phyloP scores from a whole-genome alignment of 164 flowering plant genomes.

The Piper longum region DNA sequence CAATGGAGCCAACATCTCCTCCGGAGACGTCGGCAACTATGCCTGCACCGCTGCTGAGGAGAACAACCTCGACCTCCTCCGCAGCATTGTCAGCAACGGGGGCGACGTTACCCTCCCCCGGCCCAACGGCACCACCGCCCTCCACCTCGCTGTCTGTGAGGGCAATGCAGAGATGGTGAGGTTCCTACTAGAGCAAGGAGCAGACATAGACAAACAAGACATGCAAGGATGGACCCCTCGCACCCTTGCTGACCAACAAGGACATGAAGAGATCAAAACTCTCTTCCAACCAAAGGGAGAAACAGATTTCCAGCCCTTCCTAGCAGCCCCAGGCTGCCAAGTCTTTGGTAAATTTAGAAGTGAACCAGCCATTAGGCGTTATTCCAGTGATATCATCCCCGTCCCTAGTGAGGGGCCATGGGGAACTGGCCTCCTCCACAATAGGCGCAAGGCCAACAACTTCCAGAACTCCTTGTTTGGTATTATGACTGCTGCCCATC shows the following conservation, averaged over 20 bases:
- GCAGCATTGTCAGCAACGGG: slow-evolving; percentile 31
- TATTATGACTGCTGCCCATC: slow-evolving; percentile 49
- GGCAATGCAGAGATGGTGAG: slow-evolving; percentile 50
- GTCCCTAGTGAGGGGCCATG: slow-evolving; percentile 10
- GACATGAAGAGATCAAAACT: slow-evolving; percentile 51
- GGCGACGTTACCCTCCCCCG: slow-evolving; percentile 41
- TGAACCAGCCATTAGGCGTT: slow-evolving; percentile 32
- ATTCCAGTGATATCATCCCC: slow-evolving; percentile 11
- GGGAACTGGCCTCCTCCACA: slow-evolving; percentile 10
- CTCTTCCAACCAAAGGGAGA: slow-evolving; percentile 33
- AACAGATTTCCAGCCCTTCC: slow-evolving; percentile 11
- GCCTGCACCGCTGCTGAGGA: slow-evolving; percentile 69
- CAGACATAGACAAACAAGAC: slow-evolving; percentile 46
- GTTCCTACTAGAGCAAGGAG: slow-evolving; percentile 46
- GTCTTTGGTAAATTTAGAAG: slow-evolving; percentile 40
- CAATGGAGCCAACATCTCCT: slow-evolving; percentile 37
- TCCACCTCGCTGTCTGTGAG: slow-evolving; percentile 67
- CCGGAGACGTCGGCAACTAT: slow-evolving; percentile 51
- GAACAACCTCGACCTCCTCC: slow-evolving; percentile 41
- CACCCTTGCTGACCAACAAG: slow-evolving; percentile 73
- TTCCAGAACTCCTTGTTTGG: slow-evolving; percentile 81
- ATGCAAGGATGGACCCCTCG: slow-evolving; percentile 69
- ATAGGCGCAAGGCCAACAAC: slow-evolving; percentile 39
- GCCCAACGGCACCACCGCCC: slow-evolving; percentile 54
- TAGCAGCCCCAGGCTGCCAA: slow-evolving; percentile 11